These are phyloP conservation scores for Rheum nobile DNA, from an alignment of 148 eudicot genomes.

Conservation along the genomic window DNA sequence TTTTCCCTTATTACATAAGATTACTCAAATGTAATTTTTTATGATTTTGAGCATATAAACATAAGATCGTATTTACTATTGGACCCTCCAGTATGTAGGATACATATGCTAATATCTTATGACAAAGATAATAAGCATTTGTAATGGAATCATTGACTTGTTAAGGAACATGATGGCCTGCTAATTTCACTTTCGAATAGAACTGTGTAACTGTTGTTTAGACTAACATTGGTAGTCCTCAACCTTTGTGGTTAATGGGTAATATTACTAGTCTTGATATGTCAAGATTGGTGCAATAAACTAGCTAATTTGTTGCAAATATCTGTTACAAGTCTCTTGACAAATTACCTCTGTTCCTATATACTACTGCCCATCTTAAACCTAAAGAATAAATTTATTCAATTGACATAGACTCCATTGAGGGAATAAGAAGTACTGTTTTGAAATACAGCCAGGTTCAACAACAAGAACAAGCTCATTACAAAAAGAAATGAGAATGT, in stretches of 20 bases:
- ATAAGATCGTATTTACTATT: neutral
- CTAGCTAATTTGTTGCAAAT: neutral
- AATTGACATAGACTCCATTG: neutral
- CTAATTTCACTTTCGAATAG: neutral
- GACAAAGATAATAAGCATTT: neutral
- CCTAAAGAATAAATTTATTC: neutral
- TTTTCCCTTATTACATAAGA: neutral
- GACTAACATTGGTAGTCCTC: neutral
- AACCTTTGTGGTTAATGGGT: neutral
- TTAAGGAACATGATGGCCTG: neutral
- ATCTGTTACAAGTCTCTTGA: neutral
- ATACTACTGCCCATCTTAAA: neutral
- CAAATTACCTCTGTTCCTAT: neutral
- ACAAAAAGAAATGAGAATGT: neutral
- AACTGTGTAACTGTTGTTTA: neutral
- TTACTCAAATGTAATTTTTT: neutral
- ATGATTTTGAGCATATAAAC: neutral
- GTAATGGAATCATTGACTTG: neutral
- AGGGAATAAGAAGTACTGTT: neutral
- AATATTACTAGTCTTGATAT: neutral
- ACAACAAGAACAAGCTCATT: neutral
- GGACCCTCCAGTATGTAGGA: neutral
- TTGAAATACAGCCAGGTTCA: neutral
- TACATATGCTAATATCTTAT: neutral
- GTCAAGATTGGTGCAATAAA: neutral